Conservation (phyloP, 768 basidiomycete species). For the Pholiota molesta region DNA sequence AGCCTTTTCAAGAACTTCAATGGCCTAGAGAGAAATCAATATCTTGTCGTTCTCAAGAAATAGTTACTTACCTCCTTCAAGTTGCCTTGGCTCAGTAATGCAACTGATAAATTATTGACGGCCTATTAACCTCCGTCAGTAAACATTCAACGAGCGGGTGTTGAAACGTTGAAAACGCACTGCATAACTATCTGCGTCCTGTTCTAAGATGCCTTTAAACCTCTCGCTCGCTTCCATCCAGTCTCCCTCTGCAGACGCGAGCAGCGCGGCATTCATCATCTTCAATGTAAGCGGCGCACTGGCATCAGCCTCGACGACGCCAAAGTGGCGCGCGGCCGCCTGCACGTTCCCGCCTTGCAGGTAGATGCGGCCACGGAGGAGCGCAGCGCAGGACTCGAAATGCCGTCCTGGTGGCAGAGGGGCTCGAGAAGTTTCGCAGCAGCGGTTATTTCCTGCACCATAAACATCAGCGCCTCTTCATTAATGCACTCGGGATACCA, state of each 20-base stretch:
- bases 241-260: slow-evolving; percentile 71
- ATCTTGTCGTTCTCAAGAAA: background rate
- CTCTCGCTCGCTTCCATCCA: slow-evolving; percentile 57
- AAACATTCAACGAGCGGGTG: background rate
- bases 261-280: slow-evolving; percentile 66
- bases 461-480: background rate
- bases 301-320: slow-evolving; percentile 46
- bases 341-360: slow-evolving; percentile 71
- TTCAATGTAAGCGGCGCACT: slow-evolving; percentile 46
- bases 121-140: slow-evolving; percentile 44
- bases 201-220: slow-evolving; percentile 46
- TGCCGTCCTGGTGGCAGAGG: slow-evolving; percentile 50
- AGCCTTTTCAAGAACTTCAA: slow-evolving; percentile 66
- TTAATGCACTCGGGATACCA: background rate
- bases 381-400: slow-evolving; percentile 57
- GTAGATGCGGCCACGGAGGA: slow-evolving; percentile 77
- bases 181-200: slow-evolving; percentile 62
- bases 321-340: slow-evolving; percentile 62
- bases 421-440: slow-evolving; percentile 71
- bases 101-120: slow-evolving; percentile 77
- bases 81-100: slow-evolving; percentile 69
- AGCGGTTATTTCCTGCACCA: slow-evolving; percentile 63
- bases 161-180: slow-evolving; percentile 34
- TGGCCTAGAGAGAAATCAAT: slow-evolving; percentile 48
- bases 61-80: slow-evolving; percentile 60